Conservation (phyloP, 768 basidiomycete species). For the Termitomyces sp. region DNA sequence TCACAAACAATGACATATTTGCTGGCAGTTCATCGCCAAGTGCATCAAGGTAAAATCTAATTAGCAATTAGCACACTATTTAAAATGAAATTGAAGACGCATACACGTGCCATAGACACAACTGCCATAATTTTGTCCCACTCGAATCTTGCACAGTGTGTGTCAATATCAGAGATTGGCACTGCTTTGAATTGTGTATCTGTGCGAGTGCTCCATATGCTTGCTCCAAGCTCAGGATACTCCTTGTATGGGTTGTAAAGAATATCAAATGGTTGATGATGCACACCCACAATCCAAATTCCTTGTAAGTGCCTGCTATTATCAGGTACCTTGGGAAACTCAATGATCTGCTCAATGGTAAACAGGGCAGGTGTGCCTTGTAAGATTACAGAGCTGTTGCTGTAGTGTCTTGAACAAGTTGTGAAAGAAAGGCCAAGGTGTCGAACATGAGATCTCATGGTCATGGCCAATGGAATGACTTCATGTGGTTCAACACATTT, state of each 20-base stretch:
- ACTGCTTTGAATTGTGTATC: no score
- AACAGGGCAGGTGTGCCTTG: neutral
- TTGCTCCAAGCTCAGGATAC: neutral
- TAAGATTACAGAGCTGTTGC: neutral
- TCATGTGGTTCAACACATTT: neutral
- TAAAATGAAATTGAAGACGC: no score
- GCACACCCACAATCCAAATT: neutral
- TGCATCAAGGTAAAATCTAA: no score
- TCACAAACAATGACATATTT: no score
- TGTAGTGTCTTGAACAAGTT: neutral
- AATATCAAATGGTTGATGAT: neutral
- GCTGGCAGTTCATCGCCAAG: no score
- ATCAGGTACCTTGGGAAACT: neutral
- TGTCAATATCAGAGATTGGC: no score
- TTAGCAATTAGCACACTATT: no score
- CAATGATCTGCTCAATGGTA: neutral
- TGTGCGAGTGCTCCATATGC: neutral
- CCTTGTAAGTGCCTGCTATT: neutral
- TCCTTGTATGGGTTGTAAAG: neutral
- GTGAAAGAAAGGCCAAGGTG: neutral
- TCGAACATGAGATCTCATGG: neutral
- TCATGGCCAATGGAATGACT: neutral
- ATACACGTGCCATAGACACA: no score
- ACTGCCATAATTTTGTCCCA: no score
- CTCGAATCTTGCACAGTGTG: no score